These are phyloP conservation scores for Fomitopsis schrenkii DNA, from an alignment of 1,284 basidiomycete species.

Conservation along the genomic window DNA sequence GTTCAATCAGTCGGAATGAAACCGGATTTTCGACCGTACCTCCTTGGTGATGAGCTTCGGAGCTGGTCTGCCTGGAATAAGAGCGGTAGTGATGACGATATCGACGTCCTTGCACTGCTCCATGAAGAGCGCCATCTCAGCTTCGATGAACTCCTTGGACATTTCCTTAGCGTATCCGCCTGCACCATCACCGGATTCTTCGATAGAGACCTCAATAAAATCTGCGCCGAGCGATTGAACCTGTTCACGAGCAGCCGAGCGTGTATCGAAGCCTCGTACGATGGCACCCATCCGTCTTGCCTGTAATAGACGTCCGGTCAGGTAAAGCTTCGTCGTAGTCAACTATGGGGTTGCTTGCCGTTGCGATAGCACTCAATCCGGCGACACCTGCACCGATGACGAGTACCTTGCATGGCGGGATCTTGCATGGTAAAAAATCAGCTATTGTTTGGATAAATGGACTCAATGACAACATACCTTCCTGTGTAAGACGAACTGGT, in stretches of 20 bases:
- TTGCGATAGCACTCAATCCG: constrained; percentile 80
- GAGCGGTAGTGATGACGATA: constrained; percentile 80
- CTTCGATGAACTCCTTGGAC: constrained; percentile 86
- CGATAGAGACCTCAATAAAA: constrained; percentile 72
- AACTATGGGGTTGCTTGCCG: constrained; percentile 39
- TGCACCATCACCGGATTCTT: constrained; percentile 76
- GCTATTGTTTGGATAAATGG: background rate
- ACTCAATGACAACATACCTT: constrained; percentile 10
- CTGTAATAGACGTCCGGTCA: constrained; percentile 28
- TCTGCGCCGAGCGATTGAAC: constrained; percentile 85
- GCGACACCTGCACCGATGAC: constrained; percentile 86
- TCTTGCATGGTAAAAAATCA: constrained; percentile 37
- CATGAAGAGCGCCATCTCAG: constrained; percentile 85
- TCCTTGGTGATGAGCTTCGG: constrained; percentile 79
- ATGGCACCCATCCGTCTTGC: constrained; percentile 80
- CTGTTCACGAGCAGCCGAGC: constrained; percentile 79
- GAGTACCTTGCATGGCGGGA: constrained; percentile 81
- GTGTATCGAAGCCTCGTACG: constrained; percentile 82
- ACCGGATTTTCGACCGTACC: constrained; percentile 19
- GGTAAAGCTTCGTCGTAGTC: background rate
- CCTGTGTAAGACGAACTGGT: constrained; percentile 1
- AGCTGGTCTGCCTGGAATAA: constrained; percentile 80
- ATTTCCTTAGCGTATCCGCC: constrained; percentile 89
- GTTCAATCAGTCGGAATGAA: too few relatives aligned
- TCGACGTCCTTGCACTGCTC: constrained; percentile 84